phyloP scores from a whole-genome alignment of 768 basidiomycete genomes.

The Ephemerocybe angulata region DNA sequence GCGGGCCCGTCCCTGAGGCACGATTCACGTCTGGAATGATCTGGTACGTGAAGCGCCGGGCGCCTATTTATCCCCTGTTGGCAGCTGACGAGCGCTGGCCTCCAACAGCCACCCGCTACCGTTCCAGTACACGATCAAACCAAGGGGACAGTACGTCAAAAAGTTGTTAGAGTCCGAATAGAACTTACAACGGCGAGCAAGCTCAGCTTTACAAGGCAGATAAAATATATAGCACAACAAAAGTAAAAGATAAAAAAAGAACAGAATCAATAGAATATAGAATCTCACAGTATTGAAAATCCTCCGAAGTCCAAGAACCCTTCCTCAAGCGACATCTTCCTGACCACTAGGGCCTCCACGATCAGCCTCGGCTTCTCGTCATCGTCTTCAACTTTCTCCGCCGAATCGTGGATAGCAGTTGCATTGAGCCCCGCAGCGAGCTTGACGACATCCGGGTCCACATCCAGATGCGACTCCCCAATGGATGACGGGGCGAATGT shows the following conservation, averaged over 20 bases:
- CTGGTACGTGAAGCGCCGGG: constrained; percentile 35
- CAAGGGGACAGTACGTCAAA: constrained; percentile 13
- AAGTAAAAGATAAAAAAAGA: constrained; percentile 8
- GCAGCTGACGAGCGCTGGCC: neutral
- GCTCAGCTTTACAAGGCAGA: neutral
- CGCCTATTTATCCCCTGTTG: too few relatives aligned
- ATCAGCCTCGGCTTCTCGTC: constrained; percentile 54
- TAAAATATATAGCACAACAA: neutral
- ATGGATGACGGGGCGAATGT: constrained; percentile 22
- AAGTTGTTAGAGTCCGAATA: constrained; percentile 15
- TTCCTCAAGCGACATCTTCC: constrained; percentile 74
- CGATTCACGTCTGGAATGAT: constrained; percentile 43
- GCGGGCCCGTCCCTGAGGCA: constrained; percentile 27
- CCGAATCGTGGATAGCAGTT: neutral
- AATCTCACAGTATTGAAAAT: constrained; percentile 39
- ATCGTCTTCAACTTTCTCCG: neutral
- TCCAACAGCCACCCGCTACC: constrained; percentile 19
- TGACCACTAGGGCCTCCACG: constrained; percentile 76
- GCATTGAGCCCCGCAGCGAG: constrained; percentile 18
- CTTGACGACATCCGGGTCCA: constrained; percentile 20
- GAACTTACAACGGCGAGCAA: too few relatives aligned
- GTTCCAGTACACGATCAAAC: constrained; percentile 23
- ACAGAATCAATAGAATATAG: neutral
- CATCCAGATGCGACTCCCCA: constrained; percentile 26
- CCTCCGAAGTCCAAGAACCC: constrained; percentile 73